These are phyloP conservation scores for Edaphochlamys debaryana DNA, from an alignment of 139 green algal genomes.

Conservation along the genomic window DNA sequence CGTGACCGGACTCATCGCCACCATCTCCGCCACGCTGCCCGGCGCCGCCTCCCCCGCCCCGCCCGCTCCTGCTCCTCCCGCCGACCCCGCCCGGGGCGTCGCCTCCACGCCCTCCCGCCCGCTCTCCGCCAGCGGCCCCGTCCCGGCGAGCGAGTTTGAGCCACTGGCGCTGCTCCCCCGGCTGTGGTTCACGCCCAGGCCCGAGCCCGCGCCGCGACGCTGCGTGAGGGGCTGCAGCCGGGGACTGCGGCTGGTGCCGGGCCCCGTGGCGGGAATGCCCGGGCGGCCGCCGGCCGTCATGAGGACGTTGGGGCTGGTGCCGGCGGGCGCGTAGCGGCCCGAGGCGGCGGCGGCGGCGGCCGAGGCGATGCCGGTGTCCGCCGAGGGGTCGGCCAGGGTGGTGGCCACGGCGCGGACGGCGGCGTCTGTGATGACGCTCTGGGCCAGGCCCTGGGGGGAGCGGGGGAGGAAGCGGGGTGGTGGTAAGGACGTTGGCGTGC, in stretches of 20 bases:
- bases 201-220: too few species aligned
- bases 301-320: constrained; percentile 11
- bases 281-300: constrained; percentile 1
- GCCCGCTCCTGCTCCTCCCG: too few species aligned
- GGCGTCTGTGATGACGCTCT: neutral
- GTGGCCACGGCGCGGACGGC: neutral
- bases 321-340: neutral
- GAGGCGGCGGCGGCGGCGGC: neutral
- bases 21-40: neutral
- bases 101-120: too few species aligned
- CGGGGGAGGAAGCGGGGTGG: too few species aligned
- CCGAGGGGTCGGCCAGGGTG: neutral
- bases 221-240: constrained; percentile 27
- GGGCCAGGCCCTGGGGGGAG: constrained; percentile 19
- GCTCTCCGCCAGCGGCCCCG: too few species aligned
- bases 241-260: neutral
- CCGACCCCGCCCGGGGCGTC: too few species aligned
- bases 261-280: neutral
- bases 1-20: neutral
- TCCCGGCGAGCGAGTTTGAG: too few species aligned
- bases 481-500: too few species aligned
- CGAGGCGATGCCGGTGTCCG: neutral
- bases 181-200: too few species aligned
- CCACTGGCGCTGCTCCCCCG: too few species aligned
- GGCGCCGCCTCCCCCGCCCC: too few species aligned